Evolutionary conservation across 106 monocot species (phyloP), one percentile per base, ranked within the genome.

Genomic region (Dendrobium catenatum): DNA sequence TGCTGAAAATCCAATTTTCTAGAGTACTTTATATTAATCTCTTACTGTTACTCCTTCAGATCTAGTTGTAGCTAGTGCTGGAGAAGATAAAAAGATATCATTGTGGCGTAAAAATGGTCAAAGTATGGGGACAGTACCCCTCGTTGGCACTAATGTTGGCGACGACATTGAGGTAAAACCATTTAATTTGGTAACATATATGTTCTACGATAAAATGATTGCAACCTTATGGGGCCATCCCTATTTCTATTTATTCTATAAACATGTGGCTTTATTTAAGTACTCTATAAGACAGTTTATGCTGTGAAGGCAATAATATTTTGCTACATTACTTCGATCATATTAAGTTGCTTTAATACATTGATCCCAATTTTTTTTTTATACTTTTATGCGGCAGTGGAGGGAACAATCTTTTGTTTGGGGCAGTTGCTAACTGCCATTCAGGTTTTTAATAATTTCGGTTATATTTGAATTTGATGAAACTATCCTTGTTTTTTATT

Each of bases 21-120:
- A 7, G 26, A 9, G 9, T 70, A 70, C 8, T 37, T 3, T 37
- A 5, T 70, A 15, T 70, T 70, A 70, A 70, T 37, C 37, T 15
- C 3, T 80, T 18, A 72, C 5, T 22, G 11, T 82, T 84, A 29
- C 72, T 83, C 2, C n/a, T 87, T 73, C 85, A 98, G 98, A 98
- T 88, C 83, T 91, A 42, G 95, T 98, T 22, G 85, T 95, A 54
- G 98, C 98, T 27, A 98, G 93, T 85, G 98, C 91, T 27, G 98
- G 98, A 77, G 98, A 98, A 77, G 98, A 98, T 87, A 95, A 91
- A 81, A 95, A 91, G 77, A 93, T 98, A 56, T 88, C 95, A 22
- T 68, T 98, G 55, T 98, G 94, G 89, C 89, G 85, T 80, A 98
- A 91, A 83, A 95, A 91, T 87, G 98, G 98, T 49, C 84, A 91